Evolutionary conservation across 2,329 filamentous ascomycete species (phyloP).

Genomic region (Trichoderma koningii): DNA sequence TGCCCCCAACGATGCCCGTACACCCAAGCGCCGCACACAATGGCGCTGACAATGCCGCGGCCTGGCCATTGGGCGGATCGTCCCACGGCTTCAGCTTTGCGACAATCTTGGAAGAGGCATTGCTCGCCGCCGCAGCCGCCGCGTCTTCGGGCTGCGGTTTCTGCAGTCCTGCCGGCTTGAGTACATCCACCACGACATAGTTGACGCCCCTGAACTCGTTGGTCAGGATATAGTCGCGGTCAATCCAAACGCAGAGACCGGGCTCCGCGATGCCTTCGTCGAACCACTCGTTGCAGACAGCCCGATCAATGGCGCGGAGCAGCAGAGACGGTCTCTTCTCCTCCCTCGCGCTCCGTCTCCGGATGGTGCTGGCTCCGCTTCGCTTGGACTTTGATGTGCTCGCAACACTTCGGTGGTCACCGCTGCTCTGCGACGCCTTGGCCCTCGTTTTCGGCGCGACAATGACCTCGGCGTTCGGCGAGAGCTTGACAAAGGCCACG

Average conservation of each 20-base stretch:
- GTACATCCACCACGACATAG: constrained; percentile 81
- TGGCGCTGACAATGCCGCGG: constrained; percentile 74
- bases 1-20: constrained; percentile 75
- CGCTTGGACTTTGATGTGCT: constrained; percentile 78
- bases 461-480: constrained; percentile 92
- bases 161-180: constrained; percentile 77
- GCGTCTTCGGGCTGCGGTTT: constrained; percentile 70
- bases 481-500: constrained; percentile 84
- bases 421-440: constrained; percentile 64
- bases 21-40: constrained; percentile 75
- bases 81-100: constrained; percentile 79
- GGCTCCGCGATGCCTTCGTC: constrained; percentile 62
- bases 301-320: constrained; percentile 75
- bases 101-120: constrained; percentile 62
- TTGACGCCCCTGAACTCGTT: constrained; percentile 74
- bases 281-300: constrained; percentile 73
- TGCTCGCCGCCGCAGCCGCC: constrained; percentile 53
- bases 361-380: constrained; percentile 73
- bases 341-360: constrained; percentile 59
- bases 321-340: constrained; percentile 70
- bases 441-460: constrained; percentile 89
- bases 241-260: constrained; percentile 78
- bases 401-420: constrained; percentile 77
- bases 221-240: constrained; percentile 71
- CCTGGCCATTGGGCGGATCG: constrained; percentile 79